phyloP scores from a whole-genome alignment of 139 green algal genomes.

The Micractinium sp. region DNA sequence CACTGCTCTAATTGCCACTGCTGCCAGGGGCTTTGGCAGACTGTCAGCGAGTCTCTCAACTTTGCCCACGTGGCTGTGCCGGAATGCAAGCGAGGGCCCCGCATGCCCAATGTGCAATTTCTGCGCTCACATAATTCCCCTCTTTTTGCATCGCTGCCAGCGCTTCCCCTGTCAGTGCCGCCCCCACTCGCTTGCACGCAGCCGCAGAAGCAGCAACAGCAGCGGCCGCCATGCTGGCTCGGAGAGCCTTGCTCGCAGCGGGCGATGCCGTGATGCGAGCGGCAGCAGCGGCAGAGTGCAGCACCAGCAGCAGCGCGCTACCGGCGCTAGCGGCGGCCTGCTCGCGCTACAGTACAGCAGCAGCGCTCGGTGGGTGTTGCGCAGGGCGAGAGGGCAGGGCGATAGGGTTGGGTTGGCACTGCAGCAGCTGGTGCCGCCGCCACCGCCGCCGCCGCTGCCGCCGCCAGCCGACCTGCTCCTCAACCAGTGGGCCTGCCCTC shows the following conservation, averaged over 20 bases:
- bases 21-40: not conserved
- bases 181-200: no score
- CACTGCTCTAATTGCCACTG: not conserved
- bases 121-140: no score
- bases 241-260: not conserved
- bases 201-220: no score
- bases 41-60: no score
- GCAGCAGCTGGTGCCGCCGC: no score
- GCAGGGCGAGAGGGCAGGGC: not conserved
- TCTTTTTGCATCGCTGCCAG: no score
- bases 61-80: no score
- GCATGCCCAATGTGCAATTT: no score
- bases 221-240: not conserved
- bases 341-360: conserved; percentile 9
- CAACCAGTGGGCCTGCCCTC: no score
- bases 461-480: not conserved
- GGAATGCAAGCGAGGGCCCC: no score
- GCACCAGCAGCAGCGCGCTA: conserved; percentile 10
- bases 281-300: conserved; percentile 9
- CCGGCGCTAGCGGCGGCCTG: not conserved
- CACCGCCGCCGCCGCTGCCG: not conserved
- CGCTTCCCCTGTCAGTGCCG: no score
- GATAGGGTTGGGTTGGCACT: not conserved
- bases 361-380: conserved; percentile 6
- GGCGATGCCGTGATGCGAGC: not conserved